phyloP scores from a whole-genome alignment of 2,329 filamentous ascomycete genomes.

The Xylariaceae sp. region DNA sequence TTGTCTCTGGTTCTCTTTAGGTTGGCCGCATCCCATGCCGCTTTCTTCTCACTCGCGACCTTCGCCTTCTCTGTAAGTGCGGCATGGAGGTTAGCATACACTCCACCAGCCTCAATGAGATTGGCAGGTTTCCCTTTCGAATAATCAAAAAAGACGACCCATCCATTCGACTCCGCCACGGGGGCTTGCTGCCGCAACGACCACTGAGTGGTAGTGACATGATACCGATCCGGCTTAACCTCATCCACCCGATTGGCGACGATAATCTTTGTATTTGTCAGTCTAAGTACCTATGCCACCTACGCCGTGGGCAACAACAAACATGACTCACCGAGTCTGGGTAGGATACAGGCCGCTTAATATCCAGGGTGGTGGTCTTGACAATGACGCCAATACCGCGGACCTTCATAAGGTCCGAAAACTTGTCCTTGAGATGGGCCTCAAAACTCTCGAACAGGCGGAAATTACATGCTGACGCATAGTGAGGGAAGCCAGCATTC shows the following conservation, averaged over 20 bases:
- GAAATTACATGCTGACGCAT: slow-evolving; percentile 8
- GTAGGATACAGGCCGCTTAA: slow-evolving; percentile 13
- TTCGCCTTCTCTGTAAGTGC: slow-evolving; percentile 6
- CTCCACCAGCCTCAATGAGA: slow-evolving; percentile 10
- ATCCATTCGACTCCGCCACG: slow-evolving; percentile 12
- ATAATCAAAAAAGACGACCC: slow-evolving; percentile 16
- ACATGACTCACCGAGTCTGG: slow-evolving; percentile 13
- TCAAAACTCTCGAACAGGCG: slow-evolving; percentile 15
- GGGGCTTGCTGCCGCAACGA: slow-evolving; percentile 10
- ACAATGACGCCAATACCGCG: slow-evolving; percentile 14
- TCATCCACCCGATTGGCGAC: slow-evolving; percentile 12
- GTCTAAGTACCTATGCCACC: not conserved
- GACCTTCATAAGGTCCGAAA: slow-evolving; percentile 12
- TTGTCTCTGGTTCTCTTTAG: too few relatives aligned
- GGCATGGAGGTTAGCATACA: slow-evolving; percentile 11
- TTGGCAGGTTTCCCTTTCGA: slow-evolving; percentile 11
- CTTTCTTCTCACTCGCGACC: slow-evolving; percentile 6
- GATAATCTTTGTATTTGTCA: slow-evolving; percentile 12
- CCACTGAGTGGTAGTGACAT: slow-evolving; percentile 14
- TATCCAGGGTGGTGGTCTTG: slow-evolving; percentile 7
- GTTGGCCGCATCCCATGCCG: slow-evolving; percentile 8
- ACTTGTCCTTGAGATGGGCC: slow-evolving; percentile 15
- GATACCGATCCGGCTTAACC: slow-evolving; percentile 14
- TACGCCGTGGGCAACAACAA: not conserved
- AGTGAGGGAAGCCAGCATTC: slow-evolving; percentile 14